These are phyloP conservation scores for Orbilia blumenaviensis DNA, from an alignment of 2,329 filamentous ascomycete genomes.

Conservation along the genomic window DNA sequence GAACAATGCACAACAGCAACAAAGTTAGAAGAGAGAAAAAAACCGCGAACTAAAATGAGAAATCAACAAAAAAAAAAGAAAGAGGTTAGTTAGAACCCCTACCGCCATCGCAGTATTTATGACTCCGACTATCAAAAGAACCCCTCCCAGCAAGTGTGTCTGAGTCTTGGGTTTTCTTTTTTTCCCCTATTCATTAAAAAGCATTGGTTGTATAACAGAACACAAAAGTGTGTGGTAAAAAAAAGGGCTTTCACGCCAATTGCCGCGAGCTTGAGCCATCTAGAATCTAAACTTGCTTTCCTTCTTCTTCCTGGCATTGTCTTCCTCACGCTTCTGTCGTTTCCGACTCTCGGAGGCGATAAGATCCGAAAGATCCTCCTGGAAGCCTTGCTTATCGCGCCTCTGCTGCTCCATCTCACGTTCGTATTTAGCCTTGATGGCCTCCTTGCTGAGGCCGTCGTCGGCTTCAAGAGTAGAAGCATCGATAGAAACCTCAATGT, in stretches of 20 bases:
- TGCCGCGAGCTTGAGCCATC: not conserved
- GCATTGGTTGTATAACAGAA: not conserved
- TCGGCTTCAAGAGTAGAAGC: constrained; percentile 78
- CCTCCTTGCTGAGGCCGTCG: constrained; percentile 84
- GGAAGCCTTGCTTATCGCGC: constrained; percentile 74
- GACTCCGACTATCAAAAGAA: not conserved
- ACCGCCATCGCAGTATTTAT: not conserved
- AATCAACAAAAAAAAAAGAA: no score
- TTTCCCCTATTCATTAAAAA: not conserved
- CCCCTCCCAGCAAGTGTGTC: constrained; percentile 37
- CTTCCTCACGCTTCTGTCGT: constrained; percentile 85
- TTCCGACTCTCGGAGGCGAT: constrained; percentile 93
- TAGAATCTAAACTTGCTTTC: constrained; percentile 65
- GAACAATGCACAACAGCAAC: constrained; percentile 19
- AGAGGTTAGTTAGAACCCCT: no score
- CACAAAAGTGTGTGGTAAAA: not conserved
- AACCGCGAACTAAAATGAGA: no score
- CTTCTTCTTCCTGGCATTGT: constrained; percentile 74
- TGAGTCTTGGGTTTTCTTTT: constrained; percentile 9
- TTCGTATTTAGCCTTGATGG: constrained; percentile 82
- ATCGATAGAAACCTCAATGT: constrained; percentile 91
- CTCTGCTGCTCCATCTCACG: constrained; percentile 70
- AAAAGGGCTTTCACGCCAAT: no score
- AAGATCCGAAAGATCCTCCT: constrained; percentile 94
- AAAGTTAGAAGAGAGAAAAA: not conserved